Evolutionary conservation across 208 protist genomes (phyloP), one percentile per base, ranked within the genome.

Genomic region (Crithidia expoeki): DNA sequence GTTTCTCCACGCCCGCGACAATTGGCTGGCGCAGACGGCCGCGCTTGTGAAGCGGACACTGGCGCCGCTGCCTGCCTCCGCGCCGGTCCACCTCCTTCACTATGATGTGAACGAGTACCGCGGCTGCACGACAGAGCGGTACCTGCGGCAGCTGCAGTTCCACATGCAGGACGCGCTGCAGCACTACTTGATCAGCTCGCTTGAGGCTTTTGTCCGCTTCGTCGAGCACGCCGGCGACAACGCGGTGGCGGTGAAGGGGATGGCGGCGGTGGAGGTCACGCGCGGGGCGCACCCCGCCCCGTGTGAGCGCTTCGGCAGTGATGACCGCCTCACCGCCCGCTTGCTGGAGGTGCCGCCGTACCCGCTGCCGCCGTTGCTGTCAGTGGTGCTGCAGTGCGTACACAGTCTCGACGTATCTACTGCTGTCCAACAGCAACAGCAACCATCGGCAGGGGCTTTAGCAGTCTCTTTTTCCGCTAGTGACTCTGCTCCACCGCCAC

Each of bases 81-180:
- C 84, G 19, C 82, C 88, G 19, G 76, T 97, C 14, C 83, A 92
- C 82, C 65, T 99, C 10, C 21, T 90, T 16, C 93, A 98, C 72
- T 89, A 73, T 57, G 76, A 88, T 27, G 68, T 85, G 59, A 88
- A 97, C 30, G 86, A 92, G 44, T 99, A 99, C 79, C 81, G 77
- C 10, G 89, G 94, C 33, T 89, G 83, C 49, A 99, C 98, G 68
- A 95, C 98, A 9, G 94, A 98, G 71, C 79, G 88, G 14, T 92
- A 98, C 66, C 81, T 99, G 76, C 83, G 65, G 51, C 86, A 84
- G 36, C 74, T 99, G 53, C 92, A 92, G 59, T 78, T 96, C 33
- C 86, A 97, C 71, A 99, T 99, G 98, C 83, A 98, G 74, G 93
- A 97, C 66, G 68, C 88, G 0, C 72, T 98, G 30, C 81, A 82